Percentiles rank a stretch among this genome's conserved stretches.
These are phyloP conservation scores for Pugionium cornutum DNA, from an alignment of 345 rosid species.

Conservation along the genomic window DNA sequence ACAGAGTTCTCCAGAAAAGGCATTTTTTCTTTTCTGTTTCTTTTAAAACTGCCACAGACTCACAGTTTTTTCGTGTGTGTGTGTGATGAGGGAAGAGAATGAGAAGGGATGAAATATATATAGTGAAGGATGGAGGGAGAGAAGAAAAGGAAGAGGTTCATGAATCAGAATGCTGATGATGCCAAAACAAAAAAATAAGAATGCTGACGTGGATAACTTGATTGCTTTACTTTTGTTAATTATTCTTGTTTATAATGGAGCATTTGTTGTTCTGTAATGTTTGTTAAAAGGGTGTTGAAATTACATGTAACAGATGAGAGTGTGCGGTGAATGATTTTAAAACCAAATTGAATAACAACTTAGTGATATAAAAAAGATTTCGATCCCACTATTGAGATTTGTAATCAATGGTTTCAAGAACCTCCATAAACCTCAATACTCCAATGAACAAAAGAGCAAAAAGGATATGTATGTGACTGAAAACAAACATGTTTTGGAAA, in stretches of 20 bases:
- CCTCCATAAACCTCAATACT: too few species aligned
- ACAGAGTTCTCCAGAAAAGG: conserved; percentile 42
- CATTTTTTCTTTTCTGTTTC: conserved; percentile 39
- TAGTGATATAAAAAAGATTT: too few species aligned
- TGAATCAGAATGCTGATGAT: conserved; percentile 40
- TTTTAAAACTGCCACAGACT: too few species aligned
- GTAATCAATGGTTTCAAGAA: too few species aligned
- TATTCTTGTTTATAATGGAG: not conserved
- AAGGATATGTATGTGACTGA: too few species aligned
- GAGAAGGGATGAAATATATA: conserved; percentile 41
- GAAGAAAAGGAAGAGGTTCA: conserved; percentile 41
- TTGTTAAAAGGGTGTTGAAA: not conserved
- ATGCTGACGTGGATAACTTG: conserved; percentile 25
- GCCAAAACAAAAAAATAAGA: too few species aligned
- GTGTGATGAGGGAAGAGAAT: conserved; percentile 19
- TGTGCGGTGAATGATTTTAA: not conserved
- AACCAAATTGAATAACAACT: too few species aligned
- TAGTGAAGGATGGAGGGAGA: conserved; percentile 26
- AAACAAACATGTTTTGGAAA: too few species aligned
- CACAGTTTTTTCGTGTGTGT: not conserved
- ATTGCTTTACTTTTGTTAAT: not conserved
- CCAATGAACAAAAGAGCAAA: too few species aligned
- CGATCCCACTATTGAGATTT: too few species aligned
- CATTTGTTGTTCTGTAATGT: conserved; percentile 6
- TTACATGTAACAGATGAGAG: conserved; percentile 5